Base-by-base conservation (phyloP, 495 filamentous ascomycete species). In the Viridothelium virens region DNA sequence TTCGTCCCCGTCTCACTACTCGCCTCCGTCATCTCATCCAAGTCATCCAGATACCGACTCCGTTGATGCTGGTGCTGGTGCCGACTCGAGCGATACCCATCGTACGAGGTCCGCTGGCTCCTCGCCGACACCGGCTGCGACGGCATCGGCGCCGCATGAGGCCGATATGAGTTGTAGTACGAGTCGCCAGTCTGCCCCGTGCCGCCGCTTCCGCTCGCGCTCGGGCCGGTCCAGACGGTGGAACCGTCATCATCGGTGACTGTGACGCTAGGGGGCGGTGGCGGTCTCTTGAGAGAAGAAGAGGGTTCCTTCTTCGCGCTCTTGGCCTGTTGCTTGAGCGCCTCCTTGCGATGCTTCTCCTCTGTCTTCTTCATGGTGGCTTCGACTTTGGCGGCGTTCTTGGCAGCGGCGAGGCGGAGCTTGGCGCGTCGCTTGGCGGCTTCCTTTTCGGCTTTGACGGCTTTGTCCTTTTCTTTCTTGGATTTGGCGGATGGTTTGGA, bases 1-100 rank as follows among this genome's bases (percentile, higher is more conserved):
- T 90, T 92, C 25, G 91, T 94, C 33, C 91, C 91, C 12, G 83
- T 74, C 1, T 84, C 85, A 65, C 84, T 83, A 63, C 84, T 83
- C 6, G 83, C 80, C 7, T 79, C 82, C 46, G 34, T 63, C n/a
- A 66, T 67, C 65, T 74, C 69, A 63, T 59, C 53, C 53, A 59
- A 59, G 31, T 59, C 53, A 36, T 59, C 53, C 53, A 59, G 36
- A 36, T 59, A 59, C 53, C 53, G 4, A 31, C 53, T 59, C 53
- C 53, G 53, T 2, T 59, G 53, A 59, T 59, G 53, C 31, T 44
- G 41, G 1, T 44, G 41, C 41, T 44, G 25, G 1, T 25, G 53
- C 53, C 53, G 53, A 36, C 53, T 59, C 3, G 25, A 33, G 3
- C 53, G 18, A 14, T 59, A 36, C 31, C 53, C 53, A 59, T 59